Evolutionary conservation across 768 basidiomycete genomes (phyloP), one percentile per base, ranked within the genome.

Genomic region (Piloderma croceum): DNA sequence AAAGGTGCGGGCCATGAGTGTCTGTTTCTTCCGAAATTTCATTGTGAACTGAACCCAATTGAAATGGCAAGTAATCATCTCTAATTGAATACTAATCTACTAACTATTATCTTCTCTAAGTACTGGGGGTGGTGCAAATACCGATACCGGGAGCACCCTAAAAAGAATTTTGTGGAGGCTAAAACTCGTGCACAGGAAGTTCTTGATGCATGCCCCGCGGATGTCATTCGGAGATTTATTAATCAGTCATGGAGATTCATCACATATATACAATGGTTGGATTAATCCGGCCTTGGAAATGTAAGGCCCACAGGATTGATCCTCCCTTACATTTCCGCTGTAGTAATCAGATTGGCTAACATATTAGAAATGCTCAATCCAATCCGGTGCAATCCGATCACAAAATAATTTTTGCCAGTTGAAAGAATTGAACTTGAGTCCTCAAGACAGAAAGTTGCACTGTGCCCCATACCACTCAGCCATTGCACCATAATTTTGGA

Each of bases 1-100:
- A 47, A 45, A 31, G 44, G 40, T 12, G 42, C 52, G 4, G 62
- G 68, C 5, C 66, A 70, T 50, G 36, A 54, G 23, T 64, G 59
- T 39, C 57, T 70, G 23, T 70, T 73, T 47, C 48, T 66, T 3
- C 65, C 64, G 1, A 72, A 71, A 49, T 71, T 68, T 48, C 67
- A 73, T 36, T 70, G 68, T 49, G 63, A 73, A 49, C 54, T 71
- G 3, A 72, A 73, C 50, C 64, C 65, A 12, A 73, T 73, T 52
- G 68, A 72, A 51, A 66, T 69, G 62, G 62, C 60, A 42, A 41
- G 61, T 47, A 10, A 15, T n/a, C n/a, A n/a, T 24, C 23, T 17
- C 36, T 2, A 9, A 15, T 29, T 33, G 5, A 36, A 25, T 3
- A 49, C 13, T 11, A n/a, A 19, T 4, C 27, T 18, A 19, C 19